phyloP scores from a whole-genome alignment of 768 basidiomycete species.

The Mycena galopus region DNA sequence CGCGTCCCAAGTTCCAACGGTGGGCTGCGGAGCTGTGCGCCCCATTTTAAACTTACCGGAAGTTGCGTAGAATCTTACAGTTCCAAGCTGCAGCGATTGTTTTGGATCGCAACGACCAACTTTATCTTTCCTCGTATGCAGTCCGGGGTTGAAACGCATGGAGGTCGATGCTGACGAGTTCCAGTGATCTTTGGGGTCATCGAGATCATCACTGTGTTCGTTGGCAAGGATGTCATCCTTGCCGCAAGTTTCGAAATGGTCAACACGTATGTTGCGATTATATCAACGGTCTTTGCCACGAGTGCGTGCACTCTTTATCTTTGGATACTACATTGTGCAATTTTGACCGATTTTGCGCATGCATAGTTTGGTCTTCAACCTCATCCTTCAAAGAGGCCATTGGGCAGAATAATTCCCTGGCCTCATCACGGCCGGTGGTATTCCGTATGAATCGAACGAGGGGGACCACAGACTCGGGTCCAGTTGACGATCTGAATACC shows the following conservation, averaged over 20 bases:
- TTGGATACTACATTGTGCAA: background rate
- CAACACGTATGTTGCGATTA: background rate
- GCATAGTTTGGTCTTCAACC: background rate
- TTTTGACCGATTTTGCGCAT: background rate
- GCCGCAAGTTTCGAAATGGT: background rate
- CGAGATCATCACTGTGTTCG: background rate
- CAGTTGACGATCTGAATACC: background rate
- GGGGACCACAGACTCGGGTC: background rate
- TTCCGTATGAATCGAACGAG: background rate
- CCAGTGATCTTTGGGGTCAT: background rate
- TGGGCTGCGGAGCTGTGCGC: background rate
- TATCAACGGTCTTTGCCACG: background rate
- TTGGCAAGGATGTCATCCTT: background rate
- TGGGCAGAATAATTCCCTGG: background rate
- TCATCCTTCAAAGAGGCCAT: background rate
- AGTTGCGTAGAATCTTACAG: background rate
- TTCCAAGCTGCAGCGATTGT: background rate
- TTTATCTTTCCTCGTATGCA: background rate
- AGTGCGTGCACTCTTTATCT: background rate
- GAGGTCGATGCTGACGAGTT: background rate
- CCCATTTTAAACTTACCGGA: slow-evolving; percentile 45
- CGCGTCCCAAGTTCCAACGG: background rate
- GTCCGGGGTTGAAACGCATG: background rate
- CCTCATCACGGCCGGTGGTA: background rate
- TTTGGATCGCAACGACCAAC: background rate